phyloP scores from a whole-genome alignment of 2,329 filamentous ascomycete genomes.

The Fusarium tuaranense region DNA sequence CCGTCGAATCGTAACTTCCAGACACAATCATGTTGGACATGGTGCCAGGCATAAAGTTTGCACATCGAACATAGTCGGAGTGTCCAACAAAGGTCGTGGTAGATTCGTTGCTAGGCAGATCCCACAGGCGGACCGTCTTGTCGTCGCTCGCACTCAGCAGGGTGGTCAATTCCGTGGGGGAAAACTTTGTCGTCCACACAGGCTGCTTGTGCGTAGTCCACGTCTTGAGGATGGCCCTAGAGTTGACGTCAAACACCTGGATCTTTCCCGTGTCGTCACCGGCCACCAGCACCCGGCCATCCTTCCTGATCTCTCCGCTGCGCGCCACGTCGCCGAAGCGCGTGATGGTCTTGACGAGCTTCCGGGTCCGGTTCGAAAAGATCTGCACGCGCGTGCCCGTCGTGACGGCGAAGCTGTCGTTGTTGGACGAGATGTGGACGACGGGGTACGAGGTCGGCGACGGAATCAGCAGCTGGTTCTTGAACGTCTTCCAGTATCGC shows the following conservation, averaged over 20 bases:
- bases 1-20: constrained; percentile 94
- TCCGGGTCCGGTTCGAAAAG: constrained; percentile 91
- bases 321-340: constrained; percentile 93
- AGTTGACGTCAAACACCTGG: constrained; percentile 92
- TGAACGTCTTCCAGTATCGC: constrained; percentile 96
- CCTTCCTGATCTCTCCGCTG: constrained; percentile 87
- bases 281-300: constrained; percentile 89
- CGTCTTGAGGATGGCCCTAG: constrained; percentile 91
- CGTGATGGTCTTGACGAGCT: constrained; percentile 92
- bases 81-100: constrained; percentile 86
- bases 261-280: constrained; percentile 93
- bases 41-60: constrained; percentile 82
- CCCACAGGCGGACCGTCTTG: constrained; percentile 92
- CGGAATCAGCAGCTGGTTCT: constrained; percentile 88
- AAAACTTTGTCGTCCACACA: constrained; percentile 92
- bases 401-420: constrained; percentile 91
- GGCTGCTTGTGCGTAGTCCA: constrained; percentile 96
- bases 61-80: constrained; percentile 90
- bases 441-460: constrained; percentile 91
- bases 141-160: constrained; percentile 94
- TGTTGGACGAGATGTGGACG: constrained; percentile 85
- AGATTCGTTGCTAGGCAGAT: constrained; percentile 83
- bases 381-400: constrained; percentile 93
- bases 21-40: constrained; percentile 84
- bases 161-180: constrained; percentile 86